Evolutionary conservation across 2,329 filamentous ascomycete genomes (phyloP).

Genomic region (Nannizzia gypsea): DNA sequence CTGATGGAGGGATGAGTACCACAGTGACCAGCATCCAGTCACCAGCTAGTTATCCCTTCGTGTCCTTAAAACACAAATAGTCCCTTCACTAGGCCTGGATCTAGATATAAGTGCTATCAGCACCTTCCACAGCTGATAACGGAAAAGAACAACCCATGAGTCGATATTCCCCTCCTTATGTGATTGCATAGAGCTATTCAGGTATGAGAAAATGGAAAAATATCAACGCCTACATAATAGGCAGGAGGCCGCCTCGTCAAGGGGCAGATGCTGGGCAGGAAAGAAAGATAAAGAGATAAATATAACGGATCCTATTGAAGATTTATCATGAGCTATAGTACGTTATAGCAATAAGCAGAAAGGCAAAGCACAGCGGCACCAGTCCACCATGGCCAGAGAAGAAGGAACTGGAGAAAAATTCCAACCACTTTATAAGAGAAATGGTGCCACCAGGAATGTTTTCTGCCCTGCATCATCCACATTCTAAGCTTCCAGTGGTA

Average conservation of each 20-base stretch:
- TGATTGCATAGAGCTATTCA: too few species aligned
- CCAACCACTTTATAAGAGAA: neutral
- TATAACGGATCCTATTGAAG: neutral
- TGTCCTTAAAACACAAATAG: too few species aligned
- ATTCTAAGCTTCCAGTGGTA: neutral
- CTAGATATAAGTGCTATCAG: too few species aligned
- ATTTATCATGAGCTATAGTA: neutral
- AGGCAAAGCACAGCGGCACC: neutral
- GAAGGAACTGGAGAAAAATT: neutral
- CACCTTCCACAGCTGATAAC: too few species aligned
- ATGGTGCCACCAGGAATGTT: neutral
- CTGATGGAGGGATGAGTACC: too few species aligned
- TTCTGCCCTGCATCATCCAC: neutral
- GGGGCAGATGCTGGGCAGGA: neutral
- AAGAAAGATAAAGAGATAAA: neutral
- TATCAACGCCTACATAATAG: neutral
- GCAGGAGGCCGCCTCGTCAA: neutral
- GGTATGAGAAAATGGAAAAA: neutral
- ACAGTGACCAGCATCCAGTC: too few species aligned
- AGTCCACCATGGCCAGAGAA: neutral
- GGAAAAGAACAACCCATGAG: too few species aligned
- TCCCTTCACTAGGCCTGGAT: too few species aligned
- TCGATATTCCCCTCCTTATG: too few species aligned
- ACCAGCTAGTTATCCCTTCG: too few species aligned
- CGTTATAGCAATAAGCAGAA: neutral